phyloP scores from a whole-genome alignment of 257 asterid genomes.

The Solanum habrochaites region DNA sequence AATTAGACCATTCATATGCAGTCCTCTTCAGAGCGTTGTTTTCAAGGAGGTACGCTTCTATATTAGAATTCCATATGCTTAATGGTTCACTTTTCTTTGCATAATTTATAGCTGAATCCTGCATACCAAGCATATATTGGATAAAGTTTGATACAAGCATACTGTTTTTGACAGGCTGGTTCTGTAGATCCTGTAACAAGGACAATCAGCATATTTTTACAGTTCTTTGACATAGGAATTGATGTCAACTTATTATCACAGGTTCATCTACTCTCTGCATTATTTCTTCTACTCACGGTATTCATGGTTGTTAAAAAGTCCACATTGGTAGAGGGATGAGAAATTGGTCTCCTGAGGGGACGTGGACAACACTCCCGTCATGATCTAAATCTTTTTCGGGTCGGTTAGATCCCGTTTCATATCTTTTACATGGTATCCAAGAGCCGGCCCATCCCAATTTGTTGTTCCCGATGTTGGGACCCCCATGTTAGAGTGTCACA shows the following conservation, averaged over 20 bases:
- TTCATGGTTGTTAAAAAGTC: not conserved
- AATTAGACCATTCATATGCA: slow-evolving; percentile 33
- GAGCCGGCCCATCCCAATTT: too few species aligned
- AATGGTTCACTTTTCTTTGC: not conserved
- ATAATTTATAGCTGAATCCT: not conserved
- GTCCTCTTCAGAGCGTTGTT: slow-evolving; percentile 95
- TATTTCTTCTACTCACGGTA: not conserved
- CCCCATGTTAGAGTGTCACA: too few species aligned
- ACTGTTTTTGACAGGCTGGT: slow-evolving; percentile 57
- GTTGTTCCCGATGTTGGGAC: too few species aligned
- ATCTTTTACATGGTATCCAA: too few species aligned
- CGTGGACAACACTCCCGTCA: not conserved
- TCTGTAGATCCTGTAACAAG: slow-evolving; percentile 91
- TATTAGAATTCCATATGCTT: not conserved
- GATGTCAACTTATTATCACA: slow-evolving; percentile 83
- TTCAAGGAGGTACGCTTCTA: slow-evolving; percentile 72
- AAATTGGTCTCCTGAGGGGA: not conserved
- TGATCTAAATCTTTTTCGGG: not conserved
- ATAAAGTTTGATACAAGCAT: slow-evolving; percentile 5
- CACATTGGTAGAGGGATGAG: not conserved
- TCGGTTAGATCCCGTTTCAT: not conserved
- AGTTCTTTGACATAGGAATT: slow-evolving; percentile 91
- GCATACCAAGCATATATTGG: not conserved
- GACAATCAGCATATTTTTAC: slow-evolving; percentile 89
- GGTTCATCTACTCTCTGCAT: slow-evolving; percentile 28